These are phyloP conservation scores for Coprinopsis cinerea DNA, from an alignment of 768 basidiomycete species.

Conservation along the genomic window DNA sequence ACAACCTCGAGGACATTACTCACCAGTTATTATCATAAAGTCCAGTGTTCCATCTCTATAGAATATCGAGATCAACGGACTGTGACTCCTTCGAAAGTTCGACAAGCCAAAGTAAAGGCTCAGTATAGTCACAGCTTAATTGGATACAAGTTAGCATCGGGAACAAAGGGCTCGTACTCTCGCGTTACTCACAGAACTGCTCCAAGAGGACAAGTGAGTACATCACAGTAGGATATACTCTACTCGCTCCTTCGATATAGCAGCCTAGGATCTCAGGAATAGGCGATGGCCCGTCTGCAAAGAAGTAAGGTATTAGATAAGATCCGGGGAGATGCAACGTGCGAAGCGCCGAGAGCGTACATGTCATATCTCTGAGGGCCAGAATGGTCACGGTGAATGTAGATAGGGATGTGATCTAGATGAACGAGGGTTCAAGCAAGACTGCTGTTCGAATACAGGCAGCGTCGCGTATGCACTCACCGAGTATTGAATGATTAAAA, in stretches of 20 bases:
- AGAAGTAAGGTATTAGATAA: not conserved
- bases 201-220: not conserved
- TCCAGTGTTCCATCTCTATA: not conserved
- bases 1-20: no score
- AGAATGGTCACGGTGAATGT: not conserved
- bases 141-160: no score
- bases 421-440: not conserved
- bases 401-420: not conserved
- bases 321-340: not conserved
- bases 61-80: not conserved
- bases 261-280: not conserved
- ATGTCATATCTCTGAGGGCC: not conserved
- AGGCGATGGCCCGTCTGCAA: not conserved
- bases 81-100: not conserved
- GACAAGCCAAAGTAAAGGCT: not conserved
- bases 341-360: not conserved
- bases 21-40: not conserved
- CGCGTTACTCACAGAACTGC: not conserved
- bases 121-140: not conserved
- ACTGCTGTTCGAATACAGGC: no score
- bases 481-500: not conserved
- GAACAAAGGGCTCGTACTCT: not conserved
- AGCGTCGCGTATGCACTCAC: no score
- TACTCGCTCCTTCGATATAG: not conserved
- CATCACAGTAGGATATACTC: not conserved